Evolutionary conservation across 805 yeast genomes (phyloP), one percentile per base, ranked within the genome.

Genomic region (Saturnispora bothae): DNA sequence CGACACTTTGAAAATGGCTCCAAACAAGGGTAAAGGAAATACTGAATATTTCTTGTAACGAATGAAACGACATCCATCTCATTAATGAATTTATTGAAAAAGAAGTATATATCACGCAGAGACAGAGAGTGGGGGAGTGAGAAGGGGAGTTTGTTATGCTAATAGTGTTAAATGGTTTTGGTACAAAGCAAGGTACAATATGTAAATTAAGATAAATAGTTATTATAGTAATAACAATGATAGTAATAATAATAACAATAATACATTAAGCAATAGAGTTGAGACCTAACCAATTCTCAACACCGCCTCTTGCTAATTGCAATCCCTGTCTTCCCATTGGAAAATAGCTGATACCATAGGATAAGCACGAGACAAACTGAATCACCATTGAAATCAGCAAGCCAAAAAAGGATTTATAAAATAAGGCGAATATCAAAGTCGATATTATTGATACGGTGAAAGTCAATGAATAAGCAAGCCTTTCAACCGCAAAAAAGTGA

Each of bases 251-350:
- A n/a, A n/a, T n/a, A n/a, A n/a, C n/a, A n/a, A 10, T 22, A 23
- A 31, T 23, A 31, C n/a, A 20, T n/a, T n/a, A n/a, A n/a, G n/a
- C n/a, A n/a, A n/a, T n/a, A n/a, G n/a, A n/a, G n/a, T n/a, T n/a
- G n/a, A 20, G 38, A 15, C 48, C 46, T 13, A 55, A 41, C 60
- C 60, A 55, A 12, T 46, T 43, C 16, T 52, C 54, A 4, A 52
- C 54, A 25, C 52, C 57, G 13, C 34, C 38, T 27, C 57, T 42
- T 5, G 57, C 85, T 56, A 76, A 64, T 43, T 70, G 61, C 34
- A 78, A 51, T 2, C 89, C 78, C 41, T 78, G 77, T 4, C 84
- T 77, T 7, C 96, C 96, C 60, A 84, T 77, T 12, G 97, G 97
- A 67, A 89, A 86, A 58, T 88, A 88, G 46, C 94, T 81, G 17